Percentiles rank a stretch among this genome's conserved stretches.
Conservation (phyloP, 73 alveolate species). For the Effrenium voratum region DNA sequence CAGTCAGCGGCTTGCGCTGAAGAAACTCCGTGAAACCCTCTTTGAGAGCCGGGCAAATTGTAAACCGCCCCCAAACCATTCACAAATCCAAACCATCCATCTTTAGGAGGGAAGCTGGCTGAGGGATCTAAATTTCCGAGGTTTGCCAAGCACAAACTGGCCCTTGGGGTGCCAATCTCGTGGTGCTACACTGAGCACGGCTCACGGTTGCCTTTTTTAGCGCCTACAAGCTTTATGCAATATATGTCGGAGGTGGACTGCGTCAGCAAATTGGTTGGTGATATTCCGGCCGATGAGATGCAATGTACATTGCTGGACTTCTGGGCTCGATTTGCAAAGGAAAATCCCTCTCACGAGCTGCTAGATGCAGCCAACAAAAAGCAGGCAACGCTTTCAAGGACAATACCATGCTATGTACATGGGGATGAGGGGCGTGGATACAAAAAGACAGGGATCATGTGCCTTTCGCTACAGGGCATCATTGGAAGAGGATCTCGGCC, state of each 20-base stretch:
- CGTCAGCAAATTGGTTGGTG: not conserved
- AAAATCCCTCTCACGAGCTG: not conserved
- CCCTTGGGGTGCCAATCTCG: not conserved
- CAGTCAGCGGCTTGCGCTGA: no score
- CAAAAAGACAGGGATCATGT: not conserved
- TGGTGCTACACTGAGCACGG: not conserved
- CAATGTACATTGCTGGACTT: not conserved
- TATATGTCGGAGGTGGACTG: not conserved
- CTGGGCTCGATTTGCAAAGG: not conserved
- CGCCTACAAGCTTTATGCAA: not conserved
- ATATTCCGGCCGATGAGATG: not conserved
- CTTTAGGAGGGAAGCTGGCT: no score
- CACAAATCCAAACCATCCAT: no score
- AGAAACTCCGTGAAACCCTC: no score
- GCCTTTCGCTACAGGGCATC: not conserved
- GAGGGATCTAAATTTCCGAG: no score
- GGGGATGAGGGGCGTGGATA: conserved; percentile 1
- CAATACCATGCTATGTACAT: not conserved
- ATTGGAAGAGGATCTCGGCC: not conserved
- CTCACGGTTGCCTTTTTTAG: not conserved
- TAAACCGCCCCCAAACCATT: not conserved
- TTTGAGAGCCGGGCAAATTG: not conserved
- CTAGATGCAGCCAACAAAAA: not conserved
- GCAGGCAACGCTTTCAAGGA: not conserved
- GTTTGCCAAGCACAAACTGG: not conserved